These are phyloP conservation scores for Yamadazyma oceani DNA, from an alignment of 1,139 yeast genomes.

Conservation along the genomic window DNA sequence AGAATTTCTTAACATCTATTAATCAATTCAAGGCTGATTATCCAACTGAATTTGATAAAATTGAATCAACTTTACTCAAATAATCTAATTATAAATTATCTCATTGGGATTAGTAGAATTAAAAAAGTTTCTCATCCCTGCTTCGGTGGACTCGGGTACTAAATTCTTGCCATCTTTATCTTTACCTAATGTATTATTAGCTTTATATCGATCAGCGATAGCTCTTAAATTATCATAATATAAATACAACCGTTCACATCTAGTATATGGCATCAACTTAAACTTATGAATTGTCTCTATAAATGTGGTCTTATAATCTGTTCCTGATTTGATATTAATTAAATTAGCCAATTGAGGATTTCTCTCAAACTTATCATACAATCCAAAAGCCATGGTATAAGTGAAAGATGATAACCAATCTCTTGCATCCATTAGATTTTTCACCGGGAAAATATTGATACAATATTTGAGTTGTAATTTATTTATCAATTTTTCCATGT, in stretches of 20 bases:
- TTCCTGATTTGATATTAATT: conserved; percentile 56
- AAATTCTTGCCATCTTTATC: conserved; percentile 26
- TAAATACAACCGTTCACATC: conserved; percentile 34
- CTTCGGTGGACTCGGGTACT: conserved; percentile 39
- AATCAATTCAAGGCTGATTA: conserved; percentile 46
- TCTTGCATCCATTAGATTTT: conserved; percentile 46
- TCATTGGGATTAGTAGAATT: conserved; percentile 53
- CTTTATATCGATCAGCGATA: conserved; percentile 32
- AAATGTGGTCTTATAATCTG: conserved; percentile 45
- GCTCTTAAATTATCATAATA: conserved; percentile 39
- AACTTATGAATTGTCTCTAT: conserved; percentile 53
- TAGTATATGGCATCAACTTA: conserved; percentile 53
- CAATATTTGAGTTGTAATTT: conserved; percentile 31
- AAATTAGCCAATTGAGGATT: conserved; percentile 54
- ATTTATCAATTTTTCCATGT: conserved; percentile 32
- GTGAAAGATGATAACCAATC: conserved; percentile 58
- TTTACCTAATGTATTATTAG: conserved; percentile 28
- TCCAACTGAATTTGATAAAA: conserved; percentile 50
- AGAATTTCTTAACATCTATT: conserved; percentile 31
- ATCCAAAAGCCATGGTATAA: conserved; percentile 51
- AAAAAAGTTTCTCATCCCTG: conserved; percentile 46
- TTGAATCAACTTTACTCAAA: conserved; percentile 24
- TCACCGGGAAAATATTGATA: conserved; percentile 49
- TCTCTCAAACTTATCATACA: conserved; percentile 57
- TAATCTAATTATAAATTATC: conserved; percentile 1